These are phyloP conservation scores for Scorias spongiosa DNA, from an alignment of 2,329 filamentous ascomycete genomes.

Conservation along the genomic window DNA sequence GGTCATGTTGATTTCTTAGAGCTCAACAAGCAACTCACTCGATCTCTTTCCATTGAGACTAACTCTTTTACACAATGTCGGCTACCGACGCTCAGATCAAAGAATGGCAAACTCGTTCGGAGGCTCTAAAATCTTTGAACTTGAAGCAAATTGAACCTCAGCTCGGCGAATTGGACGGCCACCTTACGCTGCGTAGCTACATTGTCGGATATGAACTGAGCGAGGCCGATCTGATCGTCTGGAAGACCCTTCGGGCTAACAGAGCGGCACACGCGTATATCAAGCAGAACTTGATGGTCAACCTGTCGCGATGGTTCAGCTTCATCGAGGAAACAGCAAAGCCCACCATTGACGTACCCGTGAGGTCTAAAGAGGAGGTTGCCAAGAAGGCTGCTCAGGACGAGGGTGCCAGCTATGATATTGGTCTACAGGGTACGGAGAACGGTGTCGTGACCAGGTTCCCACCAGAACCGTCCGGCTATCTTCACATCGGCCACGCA, in stretches of 20 bases:
- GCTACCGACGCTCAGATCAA: conserved; percentile 17
- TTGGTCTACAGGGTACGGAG: conserved; percentile 69
- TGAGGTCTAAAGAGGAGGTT: conserved; percentile 32
- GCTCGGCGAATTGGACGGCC: conserved; percentile 66
- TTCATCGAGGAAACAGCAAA: conserved; percentile 67
- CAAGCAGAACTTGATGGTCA: conserved; percentile 60
- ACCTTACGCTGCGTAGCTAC: conserved; percentile 75
- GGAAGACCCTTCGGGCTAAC: conserved; percentile 70
- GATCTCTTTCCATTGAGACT: no score
- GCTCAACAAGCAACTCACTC: no score
- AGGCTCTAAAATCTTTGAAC: conserved; percentile 43
- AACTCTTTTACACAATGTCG: neutral
- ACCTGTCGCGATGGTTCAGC: conserved; percentile 73
- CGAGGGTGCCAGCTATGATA: conserved; percentile 76
- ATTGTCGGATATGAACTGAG: conserved; percentile 66
- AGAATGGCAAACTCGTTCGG: conserved; percentile 42
- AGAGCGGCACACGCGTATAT: conserved; percentile 69
- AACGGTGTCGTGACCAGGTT: conserved; percentile 86
- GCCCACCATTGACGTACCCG: conserved; percentile 44
- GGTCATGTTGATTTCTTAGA: no score
- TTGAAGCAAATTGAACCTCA: conserved; percentile 65
- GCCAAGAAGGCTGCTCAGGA: conserved; percentile 56
- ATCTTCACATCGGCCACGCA: conserved; percentile 89
- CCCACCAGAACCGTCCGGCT: conserved; percentile 87
- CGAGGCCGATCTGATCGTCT: conserved; percentile 66